Evolutionary conservation across 257 asterid genomes (phyloP).

Genomic region (Solanum habrochaites): DNA sequence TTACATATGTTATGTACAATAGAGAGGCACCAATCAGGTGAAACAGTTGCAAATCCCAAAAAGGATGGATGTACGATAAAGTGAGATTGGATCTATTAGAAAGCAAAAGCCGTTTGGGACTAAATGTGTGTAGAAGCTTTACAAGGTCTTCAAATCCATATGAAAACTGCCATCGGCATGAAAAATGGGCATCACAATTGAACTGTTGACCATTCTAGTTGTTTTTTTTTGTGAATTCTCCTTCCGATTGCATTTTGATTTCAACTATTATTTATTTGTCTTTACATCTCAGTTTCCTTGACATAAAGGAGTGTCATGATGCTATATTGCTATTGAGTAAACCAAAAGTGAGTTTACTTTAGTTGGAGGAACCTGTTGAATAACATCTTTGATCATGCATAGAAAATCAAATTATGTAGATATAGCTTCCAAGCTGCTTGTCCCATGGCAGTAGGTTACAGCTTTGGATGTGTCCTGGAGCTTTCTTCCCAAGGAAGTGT

Average conservation of each 20-base stretch:
- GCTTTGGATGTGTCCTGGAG: background rate
- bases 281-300: background rate
- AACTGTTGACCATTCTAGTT: background rate
- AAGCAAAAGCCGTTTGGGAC: background rate
- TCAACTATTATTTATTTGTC: background rate
- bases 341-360: background rate
- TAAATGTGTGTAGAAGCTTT: background rate
- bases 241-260: background rate
- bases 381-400: background rate
- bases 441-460: background rate
- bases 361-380: background rate
- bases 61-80: background rate
- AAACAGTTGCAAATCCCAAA: background rate
- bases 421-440: background rate
- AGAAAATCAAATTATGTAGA: background rate
- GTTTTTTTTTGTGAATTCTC: background rate
- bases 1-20: background rate
- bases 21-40: background rate
- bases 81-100: background rate
- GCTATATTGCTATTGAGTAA: background rate
- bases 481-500: background rate
- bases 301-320: background rate
- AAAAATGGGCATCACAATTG: background rate
- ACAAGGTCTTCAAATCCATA: background rate
- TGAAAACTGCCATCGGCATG: background rate